phyloP scores from a whole-genome alignment of 2,329 filamentous ascomycete species.

The Fusarium ambrosium region DNA sequence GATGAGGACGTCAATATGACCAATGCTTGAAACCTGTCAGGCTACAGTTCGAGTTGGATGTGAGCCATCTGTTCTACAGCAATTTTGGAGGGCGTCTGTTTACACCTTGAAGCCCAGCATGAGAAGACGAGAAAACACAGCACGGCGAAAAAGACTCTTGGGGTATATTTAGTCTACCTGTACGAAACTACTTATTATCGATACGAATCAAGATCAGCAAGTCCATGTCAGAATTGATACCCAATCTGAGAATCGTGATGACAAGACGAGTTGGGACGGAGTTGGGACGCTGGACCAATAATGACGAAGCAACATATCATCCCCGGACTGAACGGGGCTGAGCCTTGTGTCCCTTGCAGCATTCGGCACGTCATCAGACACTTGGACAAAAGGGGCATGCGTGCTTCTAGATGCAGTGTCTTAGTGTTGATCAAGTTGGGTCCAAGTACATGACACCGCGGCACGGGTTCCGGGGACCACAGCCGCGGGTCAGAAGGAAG shows the following conservation, averaged over 20 bases:
- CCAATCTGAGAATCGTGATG: not conserved
- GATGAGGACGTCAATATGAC: conserved; percentile 48
- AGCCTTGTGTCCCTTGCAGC: conserved; percentile 13
- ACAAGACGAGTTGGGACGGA: not conserved
- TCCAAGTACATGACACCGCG: conserved; percentile 3
- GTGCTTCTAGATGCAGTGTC: conserved; percentile 7
- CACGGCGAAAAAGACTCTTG: not conserved
- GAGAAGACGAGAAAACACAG: not conserved
- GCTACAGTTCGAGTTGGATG: not conserved
- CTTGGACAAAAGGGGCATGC: conserved; percentile 16
- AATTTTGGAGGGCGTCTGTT: not conserved
- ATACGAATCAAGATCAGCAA: conserved; percentile 9
- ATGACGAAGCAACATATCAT: not conserved
- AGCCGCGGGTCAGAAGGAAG: conserved; percentile 5
- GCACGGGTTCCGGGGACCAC: conserved; percentile 3
- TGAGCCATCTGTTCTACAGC: not conserved
- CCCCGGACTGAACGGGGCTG: not conserved
- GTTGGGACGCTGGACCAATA: not conserved
- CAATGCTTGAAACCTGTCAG: conserved; percentile 38
- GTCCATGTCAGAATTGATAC: not conserved
- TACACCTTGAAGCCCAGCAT: not conserved
- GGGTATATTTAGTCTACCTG: conserved; percentile 8
- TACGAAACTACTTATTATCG: conserved; percentile 7
- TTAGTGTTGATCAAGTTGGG: not conserved
- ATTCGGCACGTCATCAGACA: conserved; percentile 1